Conservation (phyloP, 805 yeast genomes). For the Saccharomycopsis vini region DNA sequence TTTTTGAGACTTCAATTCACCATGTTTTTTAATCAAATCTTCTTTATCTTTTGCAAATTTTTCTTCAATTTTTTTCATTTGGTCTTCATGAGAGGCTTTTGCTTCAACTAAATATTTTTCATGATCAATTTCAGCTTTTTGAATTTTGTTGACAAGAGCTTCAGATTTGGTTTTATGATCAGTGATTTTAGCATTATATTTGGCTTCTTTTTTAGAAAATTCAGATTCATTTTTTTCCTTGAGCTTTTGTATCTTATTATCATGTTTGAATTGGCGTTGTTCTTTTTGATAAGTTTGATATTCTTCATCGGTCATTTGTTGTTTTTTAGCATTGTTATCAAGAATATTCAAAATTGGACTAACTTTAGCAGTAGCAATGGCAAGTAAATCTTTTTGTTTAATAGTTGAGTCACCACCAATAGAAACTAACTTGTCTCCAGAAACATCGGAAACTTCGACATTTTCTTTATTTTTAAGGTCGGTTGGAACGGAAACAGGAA, state of each 20-base stretch:
- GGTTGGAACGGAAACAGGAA: not conserved
- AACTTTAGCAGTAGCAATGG: constrained; percentile 10
- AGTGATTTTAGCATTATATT: constrained; percentile 13
- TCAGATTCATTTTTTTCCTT: constrained; percentile 14
- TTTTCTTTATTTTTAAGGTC: not conserved
- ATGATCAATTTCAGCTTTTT: constrained; percentile 8
- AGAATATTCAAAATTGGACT: constrained; percentile 10
- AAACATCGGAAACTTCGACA: not conserved
- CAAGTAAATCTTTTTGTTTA: constrained; percentile 10
- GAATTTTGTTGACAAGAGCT: constrained; percentile 7
- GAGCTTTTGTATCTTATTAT: constrained; percentile 11
- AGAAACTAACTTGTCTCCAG: constrained; percentile 5
- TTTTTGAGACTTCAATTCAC: constrained; percentile 4
- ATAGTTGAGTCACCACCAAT: constrained; percentile 13
- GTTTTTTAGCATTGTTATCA: constrained; percentile 15
- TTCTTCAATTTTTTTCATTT: constrained; percentile 6
- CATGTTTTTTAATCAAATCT: constrained; percentile 13
- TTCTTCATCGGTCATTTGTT: constrained; percentile 13
- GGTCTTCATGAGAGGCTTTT: constrained; percentile 10
- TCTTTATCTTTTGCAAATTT: constrained; percentile 13
- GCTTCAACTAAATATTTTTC: constrained; percentile 9
- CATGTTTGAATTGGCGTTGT: constrained; percentile 12
- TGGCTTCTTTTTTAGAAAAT: constrained; percentile 12
- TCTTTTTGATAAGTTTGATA: constrained; percentile 9
- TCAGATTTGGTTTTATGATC: constrained; percentile 13